Conservation (phyloP, 2,329 filamentous ascomycete species). For the Fusarium nisikadoi region DNA sequence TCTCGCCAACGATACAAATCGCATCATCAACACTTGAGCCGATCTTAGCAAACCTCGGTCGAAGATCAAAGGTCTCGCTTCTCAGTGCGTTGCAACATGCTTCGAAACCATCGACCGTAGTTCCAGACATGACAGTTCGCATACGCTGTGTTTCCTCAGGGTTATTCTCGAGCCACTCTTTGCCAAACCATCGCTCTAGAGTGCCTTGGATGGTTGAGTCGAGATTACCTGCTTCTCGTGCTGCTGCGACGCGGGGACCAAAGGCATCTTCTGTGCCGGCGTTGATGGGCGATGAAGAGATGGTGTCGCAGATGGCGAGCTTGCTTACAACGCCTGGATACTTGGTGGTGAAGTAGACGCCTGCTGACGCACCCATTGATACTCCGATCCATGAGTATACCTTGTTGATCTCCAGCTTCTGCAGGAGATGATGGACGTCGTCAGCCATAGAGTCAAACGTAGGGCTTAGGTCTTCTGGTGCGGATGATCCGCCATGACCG, state of each 20-base stretch:
- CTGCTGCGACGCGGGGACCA: slow-evolving; percentile 48
- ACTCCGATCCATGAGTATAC: slow-evolving; percentile 57
- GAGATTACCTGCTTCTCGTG: slow-evolving; percentile 48
- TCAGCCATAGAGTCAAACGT: slow-evolving; percentile 54
- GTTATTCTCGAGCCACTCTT: slow-evolving; percentile 50
- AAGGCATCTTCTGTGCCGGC: slow-evolving; percentile 52
- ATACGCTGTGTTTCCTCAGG: slow-evolving; percentile 51
- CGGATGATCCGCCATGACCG: slow-evolving; percentile 54
- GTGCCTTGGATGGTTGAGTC: slow-evolving; percentile 47
- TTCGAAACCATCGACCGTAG: slow-evolving; percentile 54
- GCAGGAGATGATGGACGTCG: slow-evolving; percentile 51
- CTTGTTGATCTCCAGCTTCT: slow-evolving; percentile 45
- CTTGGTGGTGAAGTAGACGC: slow-evolving; percentile 52
- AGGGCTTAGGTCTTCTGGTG: slow-evolving; percentile 49
- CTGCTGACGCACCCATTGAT: slow-evolving; percentile 57
- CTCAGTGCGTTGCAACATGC: slow-evolving; percentile 54
- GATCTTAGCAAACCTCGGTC: slow-evolving; percentile 48
- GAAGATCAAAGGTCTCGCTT: slow-evolving; percentile 52
- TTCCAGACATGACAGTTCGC: slow-evolving; percentile 50
- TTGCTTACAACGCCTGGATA: slow-evolving; percentile 53
- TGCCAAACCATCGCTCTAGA: slow-evolving; percentile 56
- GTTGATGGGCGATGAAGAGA: slow-evolving; percentile 52
- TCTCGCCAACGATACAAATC: slow-evolving; percentile 54
- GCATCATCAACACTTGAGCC: slow-evolving; percentile 50
- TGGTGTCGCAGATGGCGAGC: slow-evolving; percentile 55